These are phyloP conservation scores for Gaertneriomyces sp. DNA, from an alignment of 192 early-diverging fungal genomes.

Conservation along the genomic window DNA sequence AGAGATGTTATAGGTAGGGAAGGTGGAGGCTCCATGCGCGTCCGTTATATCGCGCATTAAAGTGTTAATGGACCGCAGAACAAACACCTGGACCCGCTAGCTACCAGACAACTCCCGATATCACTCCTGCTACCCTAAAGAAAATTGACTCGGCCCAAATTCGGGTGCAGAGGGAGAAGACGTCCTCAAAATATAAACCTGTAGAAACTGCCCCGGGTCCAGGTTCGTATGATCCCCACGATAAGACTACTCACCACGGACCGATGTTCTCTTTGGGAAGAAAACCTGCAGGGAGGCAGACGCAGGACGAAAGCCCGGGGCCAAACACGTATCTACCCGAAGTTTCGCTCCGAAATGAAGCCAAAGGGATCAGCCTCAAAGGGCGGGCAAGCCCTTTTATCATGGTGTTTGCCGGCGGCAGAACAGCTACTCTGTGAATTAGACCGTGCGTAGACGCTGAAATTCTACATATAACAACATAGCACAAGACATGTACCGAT, in stretches of 20 bases:
- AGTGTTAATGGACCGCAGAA: slow-evolving; percentile 6
- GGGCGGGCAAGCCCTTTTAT: slow-evolving; percentile 47
- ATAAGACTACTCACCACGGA: slow-evolving; percentile 26
- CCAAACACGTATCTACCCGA: slow-evolving; percentile 40
- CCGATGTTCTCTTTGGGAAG: slow-evolving; percentile 43
- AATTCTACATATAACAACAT: not conserved
- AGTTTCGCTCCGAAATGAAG: not conserved
- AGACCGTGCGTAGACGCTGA: not conserved
- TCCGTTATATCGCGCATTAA: not conserved
- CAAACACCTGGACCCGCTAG: slow-evolving; percentile 50
- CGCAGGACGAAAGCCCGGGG: slow-evolving; percentile 3
- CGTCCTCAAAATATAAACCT: not conserved
- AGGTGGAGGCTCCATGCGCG: not conserved
- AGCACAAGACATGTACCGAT: no score
- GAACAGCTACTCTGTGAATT: slow-evolving; percentile 45
- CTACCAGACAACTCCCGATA: slow-evolving; percentile 33
- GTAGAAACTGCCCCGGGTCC: slow-evolving; percentile 38
- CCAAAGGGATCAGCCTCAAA: slow-evolving; percentile 33
- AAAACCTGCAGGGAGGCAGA: slow-evolving; percentile 22
- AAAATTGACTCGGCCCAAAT: slow-evolving; percentile 16
- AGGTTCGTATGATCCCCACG: slow-evolving; percentile 36
- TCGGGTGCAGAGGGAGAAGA: slow-evolving; percentile 21
- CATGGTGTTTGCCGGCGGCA: slow-evolving; percentile 44
- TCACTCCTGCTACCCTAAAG: slow-evolving; percentile 34
- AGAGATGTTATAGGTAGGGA: slow-evolving; percentile 15